Evolutionary conservation across 305 asterid species (phyloP).

Genomic region (Rubia peregrina): DNA sequence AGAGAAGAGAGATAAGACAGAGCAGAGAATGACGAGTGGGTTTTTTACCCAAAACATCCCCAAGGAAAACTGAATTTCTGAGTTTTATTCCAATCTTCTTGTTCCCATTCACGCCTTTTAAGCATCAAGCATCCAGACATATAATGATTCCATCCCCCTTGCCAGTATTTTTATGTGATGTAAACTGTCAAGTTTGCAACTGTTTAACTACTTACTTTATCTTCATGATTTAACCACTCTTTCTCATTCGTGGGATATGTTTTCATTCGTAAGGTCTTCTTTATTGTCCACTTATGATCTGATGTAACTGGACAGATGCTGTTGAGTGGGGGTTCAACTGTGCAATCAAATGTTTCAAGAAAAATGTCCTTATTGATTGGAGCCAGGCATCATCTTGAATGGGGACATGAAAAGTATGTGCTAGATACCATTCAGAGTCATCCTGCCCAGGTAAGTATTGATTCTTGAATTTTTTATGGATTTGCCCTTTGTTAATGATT

Average conservation of each 20-base stretch:
- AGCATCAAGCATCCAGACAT: background rate
- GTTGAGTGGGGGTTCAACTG: constrained; percentile 62
- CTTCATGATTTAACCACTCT: background rate
- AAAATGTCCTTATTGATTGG: constrained; percentile 79
- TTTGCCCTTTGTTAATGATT: background rate
- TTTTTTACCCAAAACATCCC: background rate
- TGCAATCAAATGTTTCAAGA: constrained; percentile 43
- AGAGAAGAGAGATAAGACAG: background rate
- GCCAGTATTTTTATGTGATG: background rate
- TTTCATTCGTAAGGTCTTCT: background rate
- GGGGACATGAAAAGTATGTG: constrained; percentile 91
- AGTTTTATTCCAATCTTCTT: background rate
- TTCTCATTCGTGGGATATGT: background rate
- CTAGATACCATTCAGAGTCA: constrained; percentile 88
- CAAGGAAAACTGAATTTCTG: background rate
- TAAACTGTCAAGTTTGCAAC: no score
- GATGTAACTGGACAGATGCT: constrained; percentile 39
- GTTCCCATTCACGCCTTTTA: background rate
- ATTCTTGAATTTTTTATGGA: background rate
- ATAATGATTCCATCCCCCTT: background rate
- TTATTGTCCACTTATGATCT: background rate
- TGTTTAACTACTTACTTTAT: background rate
- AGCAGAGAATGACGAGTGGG: background rate
- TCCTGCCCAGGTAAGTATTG: constrained; percentile 71
- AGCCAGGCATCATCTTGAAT: constrained; percentile 88